phyloP scores from a whole-genome alignment of 208 protist species.

The Trypanosoma congolense region DNA sequence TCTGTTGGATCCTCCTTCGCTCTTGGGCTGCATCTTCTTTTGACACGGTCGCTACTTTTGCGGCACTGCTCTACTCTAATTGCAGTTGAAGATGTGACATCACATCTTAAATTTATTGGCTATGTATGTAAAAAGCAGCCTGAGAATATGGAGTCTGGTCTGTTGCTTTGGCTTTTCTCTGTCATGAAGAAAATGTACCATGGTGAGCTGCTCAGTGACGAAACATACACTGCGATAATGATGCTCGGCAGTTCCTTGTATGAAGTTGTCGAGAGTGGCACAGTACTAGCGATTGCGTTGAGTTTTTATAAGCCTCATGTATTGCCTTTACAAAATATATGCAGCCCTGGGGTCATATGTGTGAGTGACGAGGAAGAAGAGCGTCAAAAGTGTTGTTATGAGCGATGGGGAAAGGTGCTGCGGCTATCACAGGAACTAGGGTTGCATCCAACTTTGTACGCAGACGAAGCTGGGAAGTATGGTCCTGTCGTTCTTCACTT shows the following conservation, averaged over 20 bases:
- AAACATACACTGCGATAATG: constrained; percentile 1
- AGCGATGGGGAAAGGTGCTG: constrained; percentile 23
- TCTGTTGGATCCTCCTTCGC: constrained; percentile 44
- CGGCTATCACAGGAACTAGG: constrained; percentile 35
- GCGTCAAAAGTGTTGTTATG: constrained; percentile 1
- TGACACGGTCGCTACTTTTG: constrained; percentile 52
- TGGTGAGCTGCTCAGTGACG: constrained; percentile 2
- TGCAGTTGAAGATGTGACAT: constrained; percentile 28
- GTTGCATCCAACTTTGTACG: constrained; percentile 31
- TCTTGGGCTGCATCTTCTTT: constrained; percentile 48
- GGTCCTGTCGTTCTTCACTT: constrained; percentile 49
- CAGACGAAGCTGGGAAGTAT: constrained; percentile 46
- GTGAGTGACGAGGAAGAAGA: no score
- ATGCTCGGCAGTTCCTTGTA: constrained; percentile 21
- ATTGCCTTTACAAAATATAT: no score
- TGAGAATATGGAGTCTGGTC: constrained; percentile 21
- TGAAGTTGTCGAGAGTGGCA: constrained; percentile 22
- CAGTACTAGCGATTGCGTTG: constrained; percentile 37
- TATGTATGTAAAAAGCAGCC: constrained; percentile 4
- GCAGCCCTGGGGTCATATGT: no score
- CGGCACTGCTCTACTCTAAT: constrained; percentile 44
- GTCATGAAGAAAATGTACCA: constrained; percentile 18
- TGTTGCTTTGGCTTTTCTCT: constrained; percentile 32
- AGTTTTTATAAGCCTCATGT: constrained; percentile 57
- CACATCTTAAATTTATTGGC: constrained; percentile 31